Percentiles rank a stretch among this genome's conserved stretches.
Conservation (phyloP, 352 stramenopile species). For the Phytophthora quininea region DNA sequence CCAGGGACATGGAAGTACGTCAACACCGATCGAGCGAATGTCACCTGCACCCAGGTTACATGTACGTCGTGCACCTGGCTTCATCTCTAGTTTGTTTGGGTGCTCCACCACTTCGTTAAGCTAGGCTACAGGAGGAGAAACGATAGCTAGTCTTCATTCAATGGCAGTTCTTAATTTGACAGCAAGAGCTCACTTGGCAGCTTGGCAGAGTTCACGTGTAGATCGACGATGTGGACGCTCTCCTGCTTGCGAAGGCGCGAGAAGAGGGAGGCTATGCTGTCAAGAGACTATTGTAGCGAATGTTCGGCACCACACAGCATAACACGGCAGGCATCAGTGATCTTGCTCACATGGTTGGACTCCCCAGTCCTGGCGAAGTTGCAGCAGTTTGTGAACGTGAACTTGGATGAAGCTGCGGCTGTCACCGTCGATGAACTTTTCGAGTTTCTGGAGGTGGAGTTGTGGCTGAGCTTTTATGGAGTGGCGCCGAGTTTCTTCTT, state of each 20-base stretch:
- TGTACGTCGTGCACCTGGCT: no score
- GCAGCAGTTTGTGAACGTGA: conserved; percentile 8
- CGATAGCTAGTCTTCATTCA: no score
- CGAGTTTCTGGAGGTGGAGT: not conserved
- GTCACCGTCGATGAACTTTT: conserved; percentile 1
- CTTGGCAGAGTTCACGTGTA: not conserved
- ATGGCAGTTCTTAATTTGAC: no score
- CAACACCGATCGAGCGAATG: not conserved
- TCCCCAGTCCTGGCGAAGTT: not conserved
- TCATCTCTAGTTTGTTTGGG: no score
- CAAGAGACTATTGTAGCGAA: conserved; percentile 4
- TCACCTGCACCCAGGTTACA: no score
- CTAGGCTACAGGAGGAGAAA: no score
- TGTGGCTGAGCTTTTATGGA: not conserved
- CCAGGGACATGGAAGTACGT: not conserved
- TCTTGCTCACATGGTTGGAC: conserved; percentile 5
- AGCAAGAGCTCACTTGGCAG: no score
- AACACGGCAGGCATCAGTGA: conserved; percentile 2
- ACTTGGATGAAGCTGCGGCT: not conserved
- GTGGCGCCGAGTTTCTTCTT: not conserved
- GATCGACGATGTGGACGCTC: not conserved
- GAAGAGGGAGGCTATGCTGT: conserved; percentile 2
- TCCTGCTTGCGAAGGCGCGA: not conserved
- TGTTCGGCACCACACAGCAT: conserved; percentile 7
- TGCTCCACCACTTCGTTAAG: no score